Evolutionary conservation across 306 rosid species (phyloP).

Genomic region (Dryas octopetala): DNA sequence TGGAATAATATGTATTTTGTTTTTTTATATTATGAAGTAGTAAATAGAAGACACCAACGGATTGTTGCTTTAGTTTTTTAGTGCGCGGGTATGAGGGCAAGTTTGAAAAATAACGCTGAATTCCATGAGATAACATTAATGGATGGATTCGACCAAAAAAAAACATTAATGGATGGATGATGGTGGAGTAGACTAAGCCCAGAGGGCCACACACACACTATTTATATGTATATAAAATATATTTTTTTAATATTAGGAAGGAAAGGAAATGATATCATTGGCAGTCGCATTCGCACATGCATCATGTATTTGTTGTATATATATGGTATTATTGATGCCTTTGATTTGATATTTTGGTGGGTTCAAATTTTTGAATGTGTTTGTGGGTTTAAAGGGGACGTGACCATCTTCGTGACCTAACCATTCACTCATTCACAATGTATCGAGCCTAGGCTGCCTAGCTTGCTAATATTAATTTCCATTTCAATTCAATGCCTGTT

Average conservation of each 20-base stretch:
- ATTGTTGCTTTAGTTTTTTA: constrained; percentile 36
- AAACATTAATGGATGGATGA: constrained; percentile 34
- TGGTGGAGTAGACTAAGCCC: constrained; percentile 39
- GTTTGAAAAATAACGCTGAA: constrained; percentile 93
- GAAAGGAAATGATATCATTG: neutral
- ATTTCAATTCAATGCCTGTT: constrained; percentile 40
- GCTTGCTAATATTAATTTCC: constrained; percentile 15
- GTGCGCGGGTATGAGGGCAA: constrained; percentile 90
- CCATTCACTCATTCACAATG: constrained; percentile 10
- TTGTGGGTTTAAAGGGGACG: constrained; percentile 43
- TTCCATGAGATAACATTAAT: constrained; percentile 56
- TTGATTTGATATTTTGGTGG: neutral
- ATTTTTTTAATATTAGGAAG: neutral
- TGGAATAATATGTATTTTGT: neutral
- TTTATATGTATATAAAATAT: neutral
- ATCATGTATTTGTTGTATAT: neutral
- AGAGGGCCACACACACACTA: constrained; percentile 38
- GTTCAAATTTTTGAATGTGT: constrained; percentile 43
- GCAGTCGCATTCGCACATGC: too few species aligned
- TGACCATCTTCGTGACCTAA: constrained; percentile 68
- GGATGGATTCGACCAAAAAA: too few species aligned
- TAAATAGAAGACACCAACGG: constrained; percentile 31
- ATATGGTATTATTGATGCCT: too few species aligned
- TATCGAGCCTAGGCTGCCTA: neutral
- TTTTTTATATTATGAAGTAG: neutral